phyloP scores from a whole-genome alignment of 2,329 filamentous ascomycete genomes.

The Fusarium pseudograminearum region DNA sequence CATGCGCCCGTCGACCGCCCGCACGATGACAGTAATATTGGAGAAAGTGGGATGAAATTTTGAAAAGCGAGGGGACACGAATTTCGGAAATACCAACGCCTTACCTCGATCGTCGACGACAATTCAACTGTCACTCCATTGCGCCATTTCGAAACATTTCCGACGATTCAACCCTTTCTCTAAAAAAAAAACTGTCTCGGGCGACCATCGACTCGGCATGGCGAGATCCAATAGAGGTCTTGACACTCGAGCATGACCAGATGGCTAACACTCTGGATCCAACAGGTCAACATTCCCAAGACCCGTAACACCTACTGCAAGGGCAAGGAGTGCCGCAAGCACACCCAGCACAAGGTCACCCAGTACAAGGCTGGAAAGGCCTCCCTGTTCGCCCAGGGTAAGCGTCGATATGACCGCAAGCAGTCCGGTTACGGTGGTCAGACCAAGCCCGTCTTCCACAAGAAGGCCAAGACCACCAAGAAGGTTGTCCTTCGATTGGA shows the following conservation, averaged over 20 bases:
- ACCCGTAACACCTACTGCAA: slow-evolving; percentile 98
- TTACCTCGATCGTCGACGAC: slow-evolving; percentile 36
- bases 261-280: slow-evolving; percentile 50
- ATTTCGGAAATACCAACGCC: slow-evolving; percentile 35
- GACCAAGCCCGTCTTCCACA: slow-evolving; percentile 99
- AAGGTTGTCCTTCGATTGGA: slow-evolving; percentile 99
- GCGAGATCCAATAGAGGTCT: slow-evolving; percentile 23
- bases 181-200: slow-evolving; percentile 43
- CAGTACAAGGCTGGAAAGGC: slow-evolving; percentile 99
- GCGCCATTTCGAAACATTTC: neutral
- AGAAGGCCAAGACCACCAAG: slow-evolving; percentile 99
- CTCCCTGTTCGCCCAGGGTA: slow-evolving; percentile 97
- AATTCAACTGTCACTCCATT: neutral
- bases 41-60: slow-evolving; percentile 48
- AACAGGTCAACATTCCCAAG: slow-evolving; percentile 97
- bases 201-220: slow-evolving; percentile 23
- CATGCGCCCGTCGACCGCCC: slow-evolving; percentile 45
- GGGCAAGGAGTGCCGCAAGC: slow-evolving; percentile 92
- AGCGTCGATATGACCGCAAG: slow-evolving; percentile 99
- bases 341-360: slow-evolving; percentile 92
- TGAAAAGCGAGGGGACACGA: slow-evolving; percentile 36
- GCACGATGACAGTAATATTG: slow-evolving; percentile 50
- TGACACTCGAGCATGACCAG: slow-evolving; percentile 28
- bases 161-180: slow-evolving; percentile 17
- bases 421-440: slow-evolving; percentile 99